Conservation (phyloP, 2,329 filamentous ascomycete genomes). For the Mycosphaerella sp. region DNA sequence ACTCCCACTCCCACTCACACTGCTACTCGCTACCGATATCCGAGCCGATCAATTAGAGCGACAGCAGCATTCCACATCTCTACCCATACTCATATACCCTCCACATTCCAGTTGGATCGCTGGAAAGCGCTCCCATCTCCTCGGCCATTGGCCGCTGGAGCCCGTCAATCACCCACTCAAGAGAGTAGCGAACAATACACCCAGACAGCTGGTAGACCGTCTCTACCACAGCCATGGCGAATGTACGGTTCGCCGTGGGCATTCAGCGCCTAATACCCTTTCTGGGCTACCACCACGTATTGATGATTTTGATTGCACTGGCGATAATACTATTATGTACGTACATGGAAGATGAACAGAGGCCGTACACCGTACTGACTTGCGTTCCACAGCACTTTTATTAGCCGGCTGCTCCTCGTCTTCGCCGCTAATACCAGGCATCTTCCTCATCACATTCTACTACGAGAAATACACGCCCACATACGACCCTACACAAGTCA, state of each 20-base stretch:
- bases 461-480: slow-evolving; percentile 79
- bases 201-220: slow-evolving; percentile 34
- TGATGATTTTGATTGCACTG: slow-evolving; percentile 95
- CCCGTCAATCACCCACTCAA: slow-evolving; percentile 1
- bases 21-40: neutral
- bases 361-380: slow-evolving; percentile 12
- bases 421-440: slow-evolving; percentile 86
- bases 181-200: neutral
- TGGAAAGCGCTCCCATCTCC: slow-evolving; percentile 23
- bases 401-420: slow-evolving; percentile 95
- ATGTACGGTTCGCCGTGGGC: slow-evolving; percentile 47
- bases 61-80: slow-evolving; percentile 8
- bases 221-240: slow-evolving; percentile 40
- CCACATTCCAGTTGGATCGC: slow-evolving; percentile 16
- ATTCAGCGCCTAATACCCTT: slow-evolving; percentile 54
- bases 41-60: neutral
- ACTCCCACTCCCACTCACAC: neutral
- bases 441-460: slow-evolving; percentile 98
- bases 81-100: slow-evolving; percentile 3
- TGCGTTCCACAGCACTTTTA: slow-evolving; percentile 61
- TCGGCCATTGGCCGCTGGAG: slow-evolving; percentile 24
- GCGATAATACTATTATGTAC: slow-evolving; percentile 91
- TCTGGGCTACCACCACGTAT: slow-evolving; percentile 71
- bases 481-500: slow-evolving; percentile 80
- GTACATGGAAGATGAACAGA: slow-evolving; percentile 35